phyloP scores from a whole-genome alignment of 2,329 filamentous ascomycete species.

The Apiospora kogelbergensis region DNA sequence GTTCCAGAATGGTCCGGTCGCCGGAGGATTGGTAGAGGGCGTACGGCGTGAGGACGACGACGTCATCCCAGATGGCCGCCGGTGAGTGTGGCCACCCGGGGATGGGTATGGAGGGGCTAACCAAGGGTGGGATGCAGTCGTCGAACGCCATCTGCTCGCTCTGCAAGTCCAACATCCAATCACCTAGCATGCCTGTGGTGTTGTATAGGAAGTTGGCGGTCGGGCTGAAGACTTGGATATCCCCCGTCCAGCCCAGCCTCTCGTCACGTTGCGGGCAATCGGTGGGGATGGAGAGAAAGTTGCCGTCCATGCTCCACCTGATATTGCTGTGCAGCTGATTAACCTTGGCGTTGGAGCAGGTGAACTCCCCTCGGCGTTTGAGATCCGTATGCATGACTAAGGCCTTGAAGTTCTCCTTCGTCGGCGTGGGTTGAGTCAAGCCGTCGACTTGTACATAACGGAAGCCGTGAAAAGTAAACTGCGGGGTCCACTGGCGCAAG shows the following conservation, averaged over 20 bases:
- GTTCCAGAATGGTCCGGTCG: constrained; percentile 27
- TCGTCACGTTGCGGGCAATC: constrained; percentile 48
- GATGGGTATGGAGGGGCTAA: neutral
- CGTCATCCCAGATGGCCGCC: constrained; percentile 34
- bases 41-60: constrained; percentile 31
- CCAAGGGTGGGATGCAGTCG: neutral
- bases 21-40: constrained; percentile 29
- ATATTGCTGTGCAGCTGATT: constrained; percentile 55
- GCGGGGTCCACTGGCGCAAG: constrained; percentile 22
- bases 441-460: constrained; percentile 43
- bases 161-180: constrained; percentile 37
- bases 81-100: neutral
- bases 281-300: constrained; percentile 55
- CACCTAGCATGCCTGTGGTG: constrained; percentile 36
- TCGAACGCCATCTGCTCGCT: constrained; percentile 12
- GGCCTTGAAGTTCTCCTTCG: constrained; percentile 12
- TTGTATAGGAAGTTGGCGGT: constrained; percentile 43
- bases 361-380: constrained; percentile 44
- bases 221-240: constrained; percentile 41
- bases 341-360: constrained; percentile 48
- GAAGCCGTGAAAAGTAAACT: constrained; percentile 49
- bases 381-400: constrained; percentile 23
- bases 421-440: constrained; percentile 25
- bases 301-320: constrained; percentile 54
- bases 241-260: constrained; percentile 46